Evolutionary conservation across 768 basidiomycete genomes (phyloP).

Genomic region (Porpolomopsis calyptriformis): DNA sequence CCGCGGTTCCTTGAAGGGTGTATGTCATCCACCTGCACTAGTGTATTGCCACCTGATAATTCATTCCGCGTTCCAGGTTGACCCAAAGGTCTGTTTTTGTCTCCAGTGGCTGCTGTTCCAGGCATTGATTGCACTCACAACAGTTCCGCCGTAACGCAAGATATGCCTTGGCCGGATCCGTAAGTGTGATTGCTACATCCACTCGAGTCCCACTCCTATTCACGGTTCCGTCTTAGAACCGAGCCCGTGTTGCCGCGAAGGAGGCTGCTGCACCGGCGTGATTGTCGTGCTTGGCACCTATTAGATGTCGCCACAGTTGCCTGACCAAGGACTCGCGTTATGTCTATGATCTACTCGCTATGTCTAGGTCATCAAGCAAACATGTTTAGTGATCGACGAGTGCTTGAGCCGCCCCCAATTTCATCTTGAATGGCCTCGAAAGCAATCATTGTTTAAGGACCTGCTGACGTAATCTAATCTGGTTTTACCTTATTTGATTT

Average conservation of each 20-base stretch:
- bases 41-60: conserved; percentile 3
- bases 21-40: conserved; percentile 35
- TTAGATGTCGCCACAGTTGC: neutral
- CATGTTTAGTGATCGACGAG: no score
- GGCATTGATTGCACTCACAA: conserved; percentile 8
- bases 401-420: no score
- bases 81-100: conserved; percentile 54
- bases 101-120: conserved; percentile 4
- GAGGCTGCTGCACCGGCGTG: conserved; percentile 31
- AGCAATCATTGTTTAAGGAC: no score
- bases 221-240: conserved; percentile 33
- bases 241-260: conserved; percentile 55
- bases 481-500: no score
- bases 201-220: neutral
- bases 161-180: conserved; percentile 64
- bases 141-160: conserved; percentile 83
- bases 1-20: conserved; percentile 72
- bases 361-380: no score
- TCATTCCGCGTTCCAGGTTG: conserved; percentile 41
- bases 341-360: no score
- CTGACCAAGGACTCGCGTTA: no score
- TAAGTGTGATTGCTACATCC: conserved; percentile 28
- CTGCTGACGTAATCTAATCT: no score
- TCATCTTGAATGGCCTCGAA: no score
- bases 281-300: conserved; percentile 1